These are phyloP conservation scores for Niveomyces coronatus DNA, from an alignment of 2,329 filamentous ascomycete species.

Conservation along the genomic window DNA sequence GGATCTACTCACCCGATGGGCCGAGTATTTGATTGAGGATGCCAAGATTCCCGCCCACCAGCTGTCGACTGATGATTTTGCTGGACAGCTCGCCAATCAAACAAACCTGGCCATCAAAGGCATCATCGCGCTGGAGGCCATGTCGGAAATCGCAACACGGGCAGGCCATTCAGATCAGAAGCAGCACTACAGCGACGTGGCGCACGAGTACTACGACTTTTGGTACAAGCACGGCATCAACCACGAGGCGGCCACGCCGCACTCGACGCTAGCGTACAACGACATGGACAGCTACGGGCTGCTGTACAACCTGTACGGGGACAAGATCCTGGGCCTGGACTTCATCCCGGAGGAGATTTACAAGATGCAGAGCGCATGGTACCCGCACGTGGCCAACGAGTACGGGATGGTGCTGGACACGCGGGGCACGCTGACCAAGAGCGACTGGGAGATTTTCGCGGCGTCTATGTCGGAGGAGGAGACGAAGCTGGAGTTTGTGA, in stretches of 20 bases:
- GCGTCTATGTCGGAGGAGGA: conserved; percentile 59
- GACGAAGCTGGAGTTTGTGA: conserved; percentile 56
- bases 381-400: conserved; percentile 57
- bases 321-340: conserved; percentile 66
- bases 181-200: conserved; percentile 50
- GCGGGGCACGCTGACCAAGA: conserved; percentile 73
- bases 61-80: conserved; percentile 76
- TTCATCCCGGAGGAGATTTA: conserved; percentile 68
- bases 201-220: conserved; percentile 57
- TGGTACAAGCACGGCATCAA: conserved; percentile 67
- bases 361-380: conserved; percentile 67
- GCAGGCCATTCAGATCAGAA: conserved; percentile 48
- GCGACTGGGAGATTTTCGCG: conserved; percentile 78
- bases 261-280: conserved; percentile 72
- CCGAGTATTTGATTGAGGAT: conserved; percentile 64
- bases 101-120: conserved; percentile 78
- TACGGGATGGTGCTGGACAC: conserved; percentile 79
- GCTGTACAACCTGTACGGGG: conserved; percentile 76
- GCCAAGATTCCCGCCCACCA: conserved; percentile 66
- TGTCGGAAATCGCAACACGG: conserved; percentile 58
- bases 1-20: conserved; percentile 66
- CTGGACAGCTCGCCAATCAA: conserved; percentile 62
- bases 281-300: conserved; percentile 39
- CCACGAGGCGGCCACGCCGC: conserved; percentile 46
- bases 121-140: conserved; percentile 72